A percentile compares a stretch with the other conserved stretches of the same genome.
These are phyloP conservation scores for Thamnidium elegans DNA, from an alignment of 192 early-diverging fungal genomes.

Conservation along the genomic window DNA sequence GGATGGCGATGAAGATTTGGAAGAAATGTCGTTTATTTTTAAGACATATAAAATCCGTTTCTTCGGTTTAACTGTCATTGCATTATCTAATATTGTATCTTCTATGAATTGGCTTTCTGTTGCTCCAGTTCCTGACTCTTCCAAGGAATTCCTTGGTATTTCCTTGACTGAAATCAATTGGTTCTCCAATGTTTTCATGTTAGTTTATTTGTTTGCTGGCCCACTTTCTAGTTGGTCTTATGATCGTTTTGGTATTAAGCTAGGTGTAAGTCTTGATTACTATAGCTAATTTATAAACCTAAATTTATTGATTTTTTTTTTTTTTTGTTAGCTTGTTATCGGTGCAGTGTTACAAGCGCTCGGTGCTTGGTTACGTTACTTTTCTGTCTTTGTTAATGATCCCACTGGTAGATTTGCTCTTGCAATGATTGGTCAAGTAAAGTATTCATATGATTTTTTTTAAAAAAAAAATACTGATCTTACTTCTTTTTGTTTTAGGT, in stretches of 20 bases:
- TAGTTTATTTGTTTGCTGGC: conserved; percentile 44
- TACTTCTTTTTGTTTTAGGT: conserved; percentile 16
- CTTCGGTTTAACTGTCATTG: conserved; percentile 44
- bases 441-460: neutral
- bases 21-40: conserved; percentile 10
- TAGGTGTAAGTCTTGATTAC: conserved; percentile 25
- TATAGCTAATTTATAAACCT: neutral
- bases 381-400: conserved; percentile 38
- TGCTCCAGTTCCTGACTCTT: conserved; percentile 39
- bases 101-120: conserved; percentile 47
- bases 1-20: neutral
- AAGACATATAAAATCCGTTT: conserved; percentile 43
- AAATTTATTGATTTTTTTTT: neutral
- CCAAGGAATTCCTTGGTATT: conserved; percentile 30
- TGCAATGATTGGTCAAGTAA: conserved; percentile 48
- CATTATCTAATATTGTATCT: conserved; percentile 42
- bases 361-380: conserved; percentile 48
- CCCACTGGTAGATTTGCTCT: conserved; percentile 38
- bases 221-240: conserved; percentile 45
- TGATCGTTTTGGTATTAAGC: conserved; percentile 40
- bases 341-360: conserved; percentile 42
- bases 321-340: conserved; percentile 30
- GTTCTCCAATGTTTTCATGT: conserved; percentile 43
- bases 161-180: conserved; percentile 37
- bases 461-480: neutral